phyloP scores from a whole-genome alignment of 1,139 yeast species.

The Petasospora fabianii region DNA sequence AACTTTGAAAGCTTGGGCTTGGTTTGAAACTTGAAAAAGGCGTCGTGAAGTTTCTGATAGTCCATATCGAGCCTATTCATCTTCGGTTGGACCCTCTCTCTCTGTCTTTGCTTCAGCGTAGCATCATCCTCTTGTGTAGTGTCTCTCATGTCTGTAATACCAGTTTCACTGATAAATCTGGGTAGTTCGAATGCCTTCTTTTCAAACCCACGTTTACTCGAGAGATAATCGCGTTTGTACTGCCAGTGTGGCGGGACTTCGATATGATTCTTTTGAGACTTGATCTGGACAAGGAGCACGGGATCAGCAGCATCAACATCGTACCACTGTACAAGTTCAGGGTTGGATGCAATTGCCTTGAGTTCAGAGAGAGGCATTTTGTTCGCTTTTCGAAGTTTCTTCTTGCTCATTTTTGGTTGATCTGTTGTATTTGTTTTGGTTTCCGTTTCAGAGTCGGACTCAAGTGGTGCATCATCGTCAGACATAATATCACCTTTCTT shows the following conservation, averaged over 20 bases:
- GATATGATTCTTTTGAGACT: conserved; percentile 61
- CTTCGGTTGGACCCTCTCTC: conserved; percentile 88
- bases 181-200: conserved; percentile 77
- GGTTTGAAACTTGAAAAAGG: conserved; percentile 78
- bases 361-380: conserved; percentile 67
- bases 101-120: conserved; percentile 66
- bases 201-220: conserved; percentile 67
- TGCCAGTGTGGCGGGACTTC: conserved; percentile 89
- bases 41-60: conserved; percentile 76
- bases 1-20: conserved; percentile 63
- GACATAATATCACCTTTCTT: conserved; percentile 32
- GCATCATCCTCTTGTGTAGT: conserved; percentile 45
- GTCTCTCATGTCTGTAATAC: conserved; percentile 84
- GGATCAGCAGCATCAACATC: conserved; percentile 90
- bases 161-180: conserved; percentile 72
- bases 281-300: conserved; percentile 57
- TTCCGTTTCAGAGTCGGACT: conserved; percentile 22
- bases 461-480: conserved; percentile 36
- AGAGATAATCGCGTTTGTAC: conserved; percentile 71
- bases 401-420: conserved; percentile 28
- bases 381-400: conserved; percentile 46
- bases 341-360: conserved; percentile 55
- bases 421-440: conserved; percentile 5
- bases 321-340: conserved; percentile 80
- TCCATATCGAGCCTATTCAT: conserved; percentile 86